A percentile compares a stretch with the other conserved stretches of the same genome.
Conservation (phyloP, 1,139 yeast genomes). For the Candida labiduridarum region DNA sequence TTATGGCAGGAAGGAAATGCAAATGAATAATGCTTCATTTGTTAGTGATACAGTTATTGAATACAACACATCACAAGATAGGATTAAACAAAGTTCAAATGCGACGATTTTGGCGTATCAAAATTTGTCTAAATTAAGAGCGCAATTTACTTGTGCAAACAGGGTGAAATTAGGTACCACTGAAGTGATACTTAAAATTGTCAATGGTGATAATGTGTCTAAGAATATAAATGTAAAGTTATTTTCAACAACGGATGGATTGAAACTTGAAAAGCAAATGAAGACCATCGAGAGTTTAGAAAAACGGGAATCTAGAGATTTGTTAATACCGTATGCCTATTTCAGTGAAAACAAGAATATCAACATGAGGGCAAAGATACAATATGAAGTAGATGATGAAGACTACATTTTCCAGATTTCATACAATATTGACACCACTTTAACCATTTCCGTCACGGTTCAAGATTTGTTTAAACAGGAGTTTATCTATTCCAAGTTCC, state of each 20-base stretch:
- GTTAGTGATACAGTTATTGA: constrained; percentile 15
- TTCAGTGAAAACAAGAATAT: constrained; percentile 29
- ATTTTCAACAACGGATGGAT: constrained; percentile 21
- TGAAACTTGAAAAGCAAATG: constrained; percentile 18
- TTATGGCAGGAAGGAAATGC: constrained; percentile 7
- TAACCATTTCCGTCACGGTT: constrained; percentile 68
- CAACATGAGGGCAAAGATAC: constrained; percentile 31
- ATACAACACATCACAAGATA: constrained; percentile 2
- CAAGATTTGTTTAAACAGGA: constrained; percentile 69
- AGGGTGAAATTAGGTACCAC: constrained; percentile 25
- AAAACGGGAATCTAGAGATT: constrained; percentile 16
- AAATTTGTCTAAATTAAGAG: constrained; percentile 23
- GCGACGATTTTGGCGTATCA: constrained; percentile 16
- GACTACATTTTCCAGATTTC: constrained; percentile 26
- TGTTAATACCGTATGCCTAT: constrained; percentile 27
- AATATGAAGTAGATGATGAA: constrained; percentile 28
- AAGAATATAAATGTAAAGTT: constrained; percentile 19
- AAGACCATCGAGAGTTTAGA: constrained; percentile 22
- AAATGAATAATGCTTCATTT: constrained; percentile 11
- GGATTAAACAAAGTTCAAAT: neutral
- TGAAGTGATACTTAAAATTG: constrained; percentile 22
- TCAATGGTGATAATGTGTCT: constrained; percentile 21
- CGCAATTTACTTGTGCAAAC: constrained; percentile 22
- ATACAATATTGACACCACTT: constrained; percentile 48
- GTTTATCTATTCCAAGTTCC: constrained; percentile 64